Conservation (phyloP, 139 green algal species). For the Asterochloris sp. region DNA sequence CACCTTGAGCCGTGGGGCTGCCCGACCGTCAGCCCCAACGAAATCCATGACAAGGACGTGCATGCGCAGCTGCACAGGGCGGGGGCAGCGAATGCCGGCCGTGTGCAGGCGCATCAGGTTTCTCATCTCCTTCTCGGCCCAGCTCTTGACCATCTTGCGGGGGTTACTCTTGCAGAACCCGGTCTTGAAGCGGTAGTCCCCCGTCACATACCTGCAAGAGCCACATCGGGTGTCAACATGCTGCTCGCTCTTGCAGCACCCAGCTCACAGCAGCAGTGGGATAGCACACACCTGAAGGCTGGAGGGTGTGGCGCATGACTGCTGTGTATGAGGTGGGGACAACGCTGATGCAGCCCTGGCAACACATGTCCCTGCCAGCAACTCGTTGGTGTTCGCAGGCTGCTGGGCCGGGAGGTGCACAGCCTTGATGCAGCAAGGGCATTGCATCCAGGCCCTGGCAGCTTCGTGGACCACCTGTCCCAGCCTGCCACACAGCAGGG, state of each 20-base stretch:
- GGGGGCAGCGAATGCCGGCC: slow-evolving; percentile 77
- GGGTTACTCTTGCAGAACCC: slow-evolving; percentile 96
- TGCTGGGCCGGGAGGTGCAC: too few relatives aligned
- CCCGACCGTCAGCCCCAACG: slow-evolving; percentile 71
- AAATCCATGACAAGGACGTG: slow-evolving; percentile 97
- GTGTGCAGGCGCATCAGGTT: slow-evolving; percentile 81
- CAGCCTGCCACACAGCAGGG: too few relatives aligned
- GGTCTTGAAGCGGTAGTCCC: slow-evolving; percentile 90
- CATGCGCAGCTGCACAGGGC: slow-evolving; percentile 81
- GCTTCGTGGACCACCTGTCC: too few relatives aligned
- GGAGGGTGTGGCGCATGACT: too few relatives aligned
- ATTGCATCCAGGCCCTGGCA: too few relatives aligned
- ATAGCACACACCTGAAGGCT: not conserved
- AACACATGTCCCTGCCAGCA: too few relatives aligned
- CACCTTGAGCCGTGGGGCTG: slow-evolving; percentile 84
- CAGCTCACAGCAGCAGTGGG: not conserved
- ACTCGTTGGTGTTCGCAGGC: too few relatives aligned
- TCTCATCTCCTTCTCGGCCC: slow-evolving; percentile 99
- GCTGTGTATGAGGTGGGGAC: too few relatives aligned
- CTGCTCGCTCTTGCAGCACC: not conserved
- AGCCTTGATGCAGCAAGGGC: too few relatives aligned
- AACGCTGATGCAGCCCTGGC: too few relatives aligned
- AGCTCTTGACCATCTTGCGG: slow-evolving; percentile 98
- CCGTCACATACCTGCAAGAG: slow-evolving; percentile 86
- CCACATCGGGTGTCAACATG: not conserved